Evolutionary conservation across 2,329 filamentous ascomycete genomes (phyloP), one percentile per base, ranked within the genome.

Genomic region (Orbilia ellipsospora): DNA sequence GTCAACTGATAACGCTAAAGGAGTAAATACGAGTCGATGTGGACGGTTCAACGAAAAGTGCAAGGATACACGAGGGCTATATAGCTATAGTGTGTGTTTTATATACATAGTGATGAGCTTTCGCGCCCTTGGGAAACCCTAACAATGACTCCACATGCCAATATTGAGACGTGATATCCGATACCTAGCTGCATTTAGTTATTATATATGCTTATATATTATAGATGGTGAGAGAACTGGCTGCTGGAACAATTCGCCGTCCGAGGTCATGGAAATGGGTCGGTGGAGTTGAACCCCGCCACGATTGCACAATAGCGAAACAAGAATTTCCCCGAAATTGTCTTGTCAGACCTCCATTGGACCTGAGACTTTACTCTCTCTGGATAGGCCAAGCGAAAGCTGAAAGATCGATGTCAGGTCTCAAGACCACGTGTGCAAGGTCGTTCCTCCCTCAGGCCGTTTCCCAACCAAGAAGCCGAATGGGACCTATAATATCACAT

Each of bases 161-260:
- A 60, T 26, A 56, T 36, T 45, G 48, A 6, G 36, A 66, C 50
- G 68, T 73, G 68, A 73, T 63, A 64, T 61, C 44, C 26, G 61
- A 28, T 59, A 51, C 68, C 56, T 36, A 55, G 57, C 28, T 66
- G 68, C 68, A 73, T 73, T 61, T 65, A 60, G 45, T 61, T 45
- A 51, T 61, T 73, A 73, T 73, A 73, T 54, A 66, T 45, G 20
- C 31, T 57, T 65, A 66, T 40, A 60, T 73, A 36, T 36, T 36
- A 73, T 73, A 73, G 68, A 61, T 73, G 68, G 68, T 73, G 61
- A 73, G 68, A 73, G 65, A 61, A 73, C 63, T 73, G 68, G 68
- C 61, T 66, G 68, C 66, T 60, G 68, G 60, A 73, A 66, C 68
- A 59, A 31, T 55, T 73, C 44, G 20, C 63, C 40, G 68, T 73